phyloP scores from a whole-genome alignment of 495 filamentous ascomycete species.

The Penicillium daleae region DNA sequence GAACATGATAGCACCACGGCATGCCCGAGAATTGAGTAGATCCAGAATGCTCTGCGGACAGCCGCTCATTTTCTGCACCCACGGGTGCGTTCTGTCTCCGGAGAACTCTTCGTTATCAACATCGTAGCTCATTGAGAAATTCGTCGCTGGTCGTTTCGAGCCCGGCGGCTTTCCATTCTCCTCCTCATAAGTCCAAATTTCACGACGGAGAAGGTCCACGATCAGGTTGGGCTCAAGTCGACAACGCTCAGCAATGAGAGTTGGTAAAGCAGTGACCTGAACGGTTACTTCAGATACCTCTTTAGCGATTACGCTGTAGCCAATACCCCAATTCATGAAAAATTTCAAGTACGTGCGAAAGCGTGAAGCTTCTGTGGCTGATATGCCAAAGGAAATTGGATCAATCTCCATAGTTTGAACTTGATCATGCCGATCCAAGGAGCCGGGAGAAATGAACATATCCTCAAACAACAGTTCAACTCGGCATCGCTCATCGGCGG shows the following conservation, averaged over 20 bases:
- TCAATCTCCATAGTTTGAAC: constrained; percentile 46
- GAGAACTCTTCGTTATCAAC: not conserved
- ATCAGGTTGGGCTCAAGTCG: constrained; percentile 69
- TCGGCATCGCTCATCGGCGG: constrained; percentile 85
- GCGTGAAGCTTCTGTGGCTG: constrained; percentile 57
- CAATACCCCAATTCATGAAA: constrained; percentile 74
- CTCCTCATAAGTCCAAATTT: constrained; percentile 64
- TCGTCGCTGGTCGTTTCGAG: constrained; percentile 6
- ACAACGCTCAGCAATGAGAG: constrained; percentile 75
- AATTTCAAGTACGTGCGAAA: constrained; percentile 56
- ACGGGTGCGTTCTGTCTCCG: constrained; percentile 33
- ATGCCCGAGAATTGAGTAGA: constrained; percentile 86
- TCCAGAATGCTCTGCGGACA: constrained; percentile 84
- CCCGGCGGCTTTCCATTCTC: constrained; percentile 19
- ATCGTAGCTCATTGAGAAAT: not conserved
- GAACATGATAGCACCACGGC: constrained; percentile 95
- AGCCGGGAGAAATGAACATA: constrained; percentile 27
- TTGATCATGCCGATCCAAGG: not conserved
- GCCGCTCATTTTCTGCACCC: constrained; percentile 61
- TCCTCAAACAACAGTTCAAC: constrained; percentile 71
- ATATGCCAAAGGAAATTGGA: constrained; percentile 64
- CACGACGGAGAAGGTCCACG: constrained; percentile 71
- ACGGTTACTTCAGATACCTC: constrained; percentile 35
- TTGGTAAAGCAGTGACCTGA: constrained; percentile 63
- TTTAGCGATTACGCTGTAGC: constrained; percentile 49